Percentiles rank a stretch among this genome's conserved stretches.
Conservation (phyloP, 139 green algal genomes). For the Trebouxia sp. region DNA sequence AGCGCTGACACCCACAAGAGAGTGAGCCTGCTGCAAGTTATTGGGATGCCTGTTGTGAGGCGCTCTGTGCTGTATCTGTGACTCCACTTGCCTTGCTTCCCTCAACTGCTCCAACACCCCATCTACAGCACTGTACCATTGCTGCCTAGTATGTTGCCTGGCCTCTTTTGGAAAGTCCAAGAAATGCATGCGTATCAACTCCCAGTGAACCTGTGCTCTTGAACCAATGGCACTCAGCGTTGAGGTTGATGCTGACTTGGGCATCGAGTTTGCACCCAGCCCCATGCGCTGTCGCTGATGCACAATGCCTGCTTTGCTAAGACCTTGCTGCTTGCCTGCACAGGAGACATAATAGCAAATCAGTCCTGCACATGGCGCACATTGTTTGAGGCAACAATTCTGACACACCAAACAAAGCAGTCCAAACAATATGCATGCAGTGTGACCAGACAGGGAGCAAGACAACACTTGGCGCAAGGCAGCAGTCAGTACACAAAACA, state of each 20-base stretch:
- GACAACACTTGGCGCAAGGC: too few relatives aligned
- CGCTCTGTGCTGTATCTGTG: constrained; percentile 18
- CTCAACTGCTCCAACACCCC: background rate
- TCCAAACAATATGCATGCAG: too few relatives aligned
- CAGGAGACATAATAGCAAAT: background rate
- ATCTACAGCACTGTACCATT: constrained; percentile 11
- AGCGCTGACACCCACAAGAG: constrained; percentile 1
- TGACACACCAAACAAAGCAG: too few relatives aligned
- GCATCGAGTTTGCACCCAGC: constrained; percentile 8
- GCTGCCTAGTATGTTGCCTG: background rate
- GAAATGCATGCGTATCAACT: constrained; percentile 40
- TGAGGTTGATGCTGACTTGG: constrained; percentile 10
- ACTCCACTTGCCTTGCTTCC: background rate
- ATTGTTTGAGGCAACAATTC: too few relatives aligned
- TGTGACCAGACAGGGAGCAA: too few relatives aligned
- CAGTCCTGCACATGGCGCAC: too few relatives aligned
- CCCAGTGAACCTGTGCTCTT: constrained; percentile 23
- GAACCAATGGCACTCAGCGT: background rate
- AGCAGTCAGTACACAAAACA: too few relatives aligned
- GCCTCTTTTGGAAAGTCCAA: constrained; percentile 25
- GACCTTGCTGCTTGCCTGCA: constrained; percentile 19
- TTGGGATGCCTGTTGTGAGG: constrained; percentile 10
- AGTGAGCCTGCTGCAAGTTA: background rate
- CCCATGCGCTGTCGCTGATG: background rate
- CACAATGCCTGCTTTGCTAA: background rate